Evolutionary conservation across 2,329 filamentous ascomycete genomes (phyloP), one percentile per base, ranked within the genome.

Genomic region (Pseudonectria foliicola): DNA sequence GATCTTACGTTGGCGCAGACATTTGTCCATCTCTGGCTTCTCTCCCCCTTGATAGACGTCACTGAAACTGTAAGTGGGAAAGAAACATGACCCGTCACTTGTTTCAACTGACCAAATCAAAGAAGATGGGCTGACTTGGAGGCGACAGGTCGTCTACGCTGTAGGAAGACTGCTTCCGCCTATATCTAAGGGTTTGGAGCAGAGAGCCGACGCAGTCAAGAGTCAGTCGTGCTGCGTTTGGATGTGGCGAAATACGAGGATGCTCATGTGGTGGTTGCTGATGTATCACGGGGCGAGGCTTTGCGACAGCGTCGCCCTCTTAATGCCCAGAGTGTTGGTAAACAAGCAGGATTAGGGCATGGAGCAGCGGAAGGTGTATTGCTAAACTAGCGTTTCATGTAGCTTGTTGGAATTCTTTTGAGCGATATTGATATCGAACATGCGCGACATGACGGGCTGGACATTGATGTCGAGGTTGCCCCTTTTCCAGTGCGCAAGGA

Each of bases 1-100:
- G 13, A 35, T 12, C 37, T 44, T 24, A 42, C 30, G 14, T n/a
- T 24, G 10, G 14, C 15, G n/a, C 33, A 45, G 12, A 28, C 27
- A 2, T 44, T 46, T 34, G 25, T 42, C 29, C 41, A 46, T 27
- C 26, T 38, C 11, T 44, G 41, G 46, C 30, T 49, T 6, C 44
- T 54, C 6, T 38, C 43, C 16, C 48, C 51, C 8, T 33, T 54
- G 3, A 27, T 52, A 4, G 49, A 54, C 25, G 4, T 49, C 32
- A 39, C 21, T 6, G 51, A 54, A 31, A 54, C 51, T 29, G 51
- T 48, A 29, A 25, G 39, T 34, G 31, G 7, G 11, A 14, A 6
- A 21, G 4, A n/a, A 21, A 21, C 18, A 8, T 21, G 18, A 21
- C 18, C 5, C 18, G 8, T 21, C 18, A 21, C 8, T 6, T 21